These are phyloP conservation scores for Starmerella tilneyi DNA, from an alignment of 805 yeast species.

Conservation along the genomic window DNA sequence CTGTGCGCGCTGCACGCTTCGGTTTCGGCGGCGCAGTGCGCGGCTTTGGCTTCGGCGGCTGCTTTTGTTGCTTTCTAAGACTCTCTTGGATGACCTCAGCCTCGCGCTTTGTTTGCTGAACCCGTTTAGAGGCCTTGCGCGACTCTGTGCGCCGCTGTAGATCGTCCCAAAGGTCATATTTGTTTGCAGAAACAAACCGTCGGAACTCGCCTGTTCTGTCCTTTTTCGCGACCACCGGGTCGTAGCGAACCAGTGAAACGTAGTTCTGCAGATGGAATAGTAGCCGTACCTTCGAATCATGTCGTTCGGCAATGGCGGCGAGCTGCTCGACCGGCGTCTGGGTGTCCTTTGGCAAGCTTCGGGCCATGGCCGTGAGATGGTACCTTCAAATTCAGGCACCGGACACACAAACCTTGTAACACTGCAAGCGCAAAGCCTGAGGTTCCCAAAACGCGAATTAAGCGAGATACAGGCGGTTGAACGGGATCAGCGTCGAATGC, in stretches of 20 bases:
- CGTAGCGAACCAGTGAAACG: constrained; percentile 33
- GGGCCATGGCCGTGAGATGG: constrained; percentile 5
- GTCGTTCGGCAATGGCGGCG: constrained; percentile 25
- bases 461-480: constrained; percentile 9
- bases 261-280: constrained; percentile 35
- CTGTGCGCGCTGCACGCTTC: neutral
- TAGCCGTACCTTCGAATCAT: constrained; percentile 32
- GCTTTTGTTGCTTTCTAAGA: neutral
- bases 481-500: neutral
- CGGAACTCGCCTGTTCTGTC: constrained; percentile 31
- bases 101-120: constrained; percentile 9
- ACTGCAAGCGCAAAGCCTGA: constrained; percentile 1
- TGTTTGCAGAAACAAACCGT: constrained; percentile 26
- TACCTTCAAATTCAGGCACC: constrained; percentile 3
- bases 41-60: neutral
- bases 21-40: neutral
- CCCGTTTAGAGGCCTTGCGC: constrained; percentile 20
- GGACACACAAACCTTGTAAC: neutral
- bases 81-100: constrained; percentile 9
- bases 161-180: constrained; percentile 33
- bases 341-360: neutral
- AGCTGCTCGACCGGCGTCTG: constrained; percentile 13
- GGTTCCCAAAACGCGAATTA: neutral
- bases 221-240: constrained; percentile 31
- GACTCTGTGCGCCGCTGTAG: constrained; percentile 17